Evolutionary conservation across 345 rosid genomes (phyloP).

Genomic region (Cardiospermum halicacabum): DNA sequence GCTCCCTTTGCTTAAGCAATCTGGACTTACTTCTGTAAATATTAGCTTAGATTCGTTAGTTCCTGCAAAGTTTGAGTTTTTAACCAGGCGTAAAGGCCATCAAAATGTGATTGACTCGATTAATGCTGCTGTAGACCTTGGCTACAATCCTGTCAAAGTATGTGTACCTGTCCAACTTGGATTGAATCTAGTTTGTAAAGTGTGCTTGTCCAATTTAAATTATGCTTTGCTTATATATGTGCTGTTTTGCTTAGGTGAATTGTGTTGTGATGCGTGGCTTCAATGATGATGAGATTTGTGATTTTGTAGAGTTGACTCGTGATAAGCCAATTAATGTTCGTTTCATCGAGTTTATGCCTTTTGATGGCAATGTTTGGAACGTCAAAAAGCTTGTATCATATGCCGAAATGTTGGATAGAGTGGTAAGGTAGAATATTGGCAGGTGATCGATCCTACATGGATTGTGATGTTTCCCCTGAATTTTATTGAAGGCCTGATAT

Average conservation of each 20-base stretch:
- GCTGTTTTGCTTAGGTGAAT: constrained; percentile 52
- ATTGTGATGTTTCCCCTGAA: constrained; percentile 6
- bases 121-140: constrained; percentile 67
- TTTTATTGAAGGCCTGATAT: constrained; percentile 12
- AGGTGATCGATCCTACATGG: constrained; percentile 19
- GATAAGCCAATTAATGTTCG: constrained; percentile 81
- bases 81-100: constrained; percentile 83
- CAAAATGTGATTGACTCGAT: constrained; percentile 79
- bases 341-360: constrained; percentile 98
- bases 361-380: constrained; percentile 97
- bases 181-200: background rate
- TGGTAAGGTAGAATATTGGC: constrained; percentile 74
- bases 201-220: background rate
- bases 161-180: background rate
- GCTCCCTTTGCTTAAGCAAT: constrained; percentile 73
- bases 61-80: constrained; percentile 84
- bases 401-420: constrained; percentile 77
- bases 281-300: constrained; percentile 92
- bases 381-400: constrained; percentile 80
- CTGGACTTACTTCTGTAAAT: constrained; percentile 63
- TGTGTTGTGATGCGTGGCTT: constrained; percentile 94
- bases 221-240: background rate
- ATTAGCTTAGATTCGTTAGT: constrained; percentile 85
- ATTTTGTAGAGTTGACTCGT: constrained; percentile 81
- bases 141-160: constrained; percentile 89